Evolutionary conservation across 2,329 filamentous ascomycete genomes (phyloP).

Genomic region (Ceratocystis cubensis): DNA sequence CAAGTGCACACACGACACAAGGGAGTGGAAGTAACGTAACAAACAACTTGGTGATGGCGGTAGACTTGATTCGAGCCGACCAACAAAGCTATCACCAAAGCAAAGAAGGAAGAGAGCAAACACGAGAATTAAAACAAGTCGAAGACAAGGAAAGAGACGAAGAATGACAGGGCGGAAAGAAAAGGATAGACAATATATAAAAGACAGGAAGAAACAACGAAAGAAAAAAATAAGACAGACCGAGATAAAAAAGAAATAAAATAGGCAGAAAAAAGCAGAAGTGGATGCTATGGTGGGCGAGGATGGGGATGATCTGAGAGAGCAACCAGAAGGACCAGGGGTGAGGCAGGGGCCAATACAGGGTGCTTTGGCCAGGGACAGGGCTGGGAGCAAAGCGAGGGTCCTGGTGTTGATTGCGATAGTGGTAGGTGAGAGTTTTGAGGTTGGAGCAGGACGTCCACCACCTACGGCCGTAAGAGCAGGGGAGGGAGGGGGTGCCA

Average conservation of each 20-base stretch:
- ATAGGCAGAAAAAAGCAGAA: not conserved
- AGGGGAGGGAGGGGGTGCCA: not conserved
- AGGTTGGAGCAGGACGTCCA: not conserved
- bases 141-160: not conserved
- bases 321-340: not conserved
- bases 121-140: not conserved
- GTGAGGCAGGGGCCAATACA: not conserved
- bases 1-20: not conserved
- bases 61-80: not conserved
- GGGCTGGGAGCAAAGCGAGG: not conserved
- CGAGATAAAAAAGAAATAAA: not conserved
- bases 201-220: not conserved
- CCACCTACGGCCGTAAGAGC: not conserved
- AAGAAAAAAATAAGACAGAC: not conserved
- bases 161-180: constrained; percentile 3
- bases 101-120: not conserved
- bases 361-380: not conserved
- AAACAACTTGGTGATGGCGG: not conserved
- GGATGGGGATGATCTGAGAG: constrained; percentile 6
- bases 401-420: not conserved
- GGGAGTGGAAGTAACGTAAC: not conserved
- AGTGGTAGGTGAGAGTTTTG: not conserved
- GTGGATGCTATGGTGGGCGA: not conserved
- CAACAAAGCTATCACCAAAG: not conserved
- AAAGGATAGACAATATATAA: not conserved